Conservation (phyloP, 2,329 filamentous ascomycete genomes). For the Elsinoe perseae region DNA sequence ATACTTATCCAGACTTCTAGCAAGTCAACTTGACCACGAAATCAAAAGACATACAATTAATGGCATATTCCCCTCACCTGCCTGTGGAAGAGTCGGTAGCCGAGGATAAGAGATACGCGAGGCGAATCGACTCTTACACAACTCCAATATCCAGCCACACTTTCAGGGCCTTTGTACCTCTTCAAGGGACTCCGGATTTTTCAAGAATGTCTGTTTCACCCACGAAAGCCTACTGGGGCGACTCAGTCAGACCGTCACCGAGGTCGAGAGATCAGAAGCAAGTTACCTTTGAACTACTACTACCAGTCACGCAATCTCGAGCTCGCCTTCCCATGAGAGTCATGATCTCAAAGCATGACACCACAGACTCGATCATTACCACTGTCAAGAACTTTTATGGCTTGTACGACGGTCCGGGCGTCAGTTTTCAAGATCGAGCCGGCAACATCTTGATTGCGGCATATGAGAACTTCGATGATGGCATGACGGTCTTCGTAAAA, state of each 20-base stretch:
- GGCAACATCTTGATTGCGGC: slow-evolving; percentile 88
- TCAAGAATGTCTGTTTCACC: slow-evolving; percentile 13
- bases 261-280: slow-evolving; percentile 50
- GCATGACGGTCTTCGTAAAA: slow-evolving; percentile 89
- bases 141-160: slow-evolving; percentile 5
- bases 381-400: slow-evolving; percentile 99
- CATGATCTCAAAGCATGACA: slow-evolving; percentile 91
- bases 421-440: slow-evolving; percentile 88
- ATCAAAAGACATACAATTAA: slow-evolving; percentile 1
- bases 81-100: slow-evolving; percentile 13
- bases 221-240: slow-evolving; percentile 14
- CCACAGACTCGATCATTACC: slow-evolving; percentile 93
- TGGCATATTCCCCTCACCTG: slow-evolving; percentile 13
- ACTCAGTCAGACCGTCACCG: slow-evolving; percentile 25
- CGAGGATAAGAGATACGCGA: slow-evolving; percentile 11
- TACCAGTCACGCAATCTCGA: slow-evolving; percentile 58
- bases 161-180: slow-evolving; percentile 5
- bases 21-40: background rate
- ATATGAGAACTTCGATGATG: slow-evolving; percentile 89
- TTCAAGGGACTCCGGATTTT: slow-evolving; percentile 6
- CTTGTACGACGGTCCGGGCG: slow-evolving; percentile 74
- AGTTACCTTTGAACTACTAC: slow-evolving; percentile 70
- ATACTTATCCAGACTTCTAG: background rate
- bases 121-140: slow-evolving; percentile 8
- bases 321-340: slow-evolving; percentile 77